Evolutionary conservation across 805 yeast species (phyloP), one percentile per base, ranked within the genome.

Genomic region (Debaryomyces prosopidis): DNA sequence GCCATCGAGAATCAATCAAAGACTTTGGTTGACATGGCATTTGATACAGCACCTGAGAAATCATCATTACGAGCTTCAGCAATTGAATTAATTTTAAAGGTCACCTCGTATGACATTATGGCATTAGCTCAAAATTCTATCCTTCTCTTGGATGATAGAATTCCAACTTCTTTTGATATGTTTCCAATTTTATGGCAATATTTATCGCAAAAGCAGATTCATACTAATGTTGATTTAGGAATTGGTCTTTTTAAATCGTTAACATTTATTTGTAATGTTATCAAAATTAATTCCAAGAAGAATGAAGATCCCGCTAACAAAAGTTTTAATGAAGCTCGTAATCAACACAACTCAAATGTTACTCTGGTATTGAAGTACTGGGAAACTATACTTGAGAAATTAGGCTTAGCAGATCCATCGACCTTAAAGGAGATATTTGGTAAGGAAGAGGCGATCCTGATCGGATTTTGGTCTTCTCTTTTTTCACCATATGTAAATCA

Each of bases 401-500:
- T 71, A 8, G 58, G 72, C 17, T 51, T 70, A 42, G 55, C 62
- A 10, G 68, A 69, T 14, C 62, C 67, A 5, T 40, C 47, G 0
- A 49, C 48, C 4, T 49, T 71, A 17, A 52, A 55, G 33, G 43
- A 44, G 3, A 52, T 69, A 1, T 57, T 69, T 17, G 34, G 39
- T 1, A 55, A 63, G n/a, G 44, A 43, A 0, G 61, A 65, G 2
- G 41, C 16, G 3, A 75, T 82, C 4, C 69, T 85, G 39, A 59
- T 62, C n/a, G 86, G 91, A 0, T 75, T 87, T 45, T 86, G 95
- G 88, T 76, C 89, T 1, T 82, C 88, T 58, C 67, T 88, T 2
- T 80, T 89, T 44, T 81, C 91, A 0, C 81, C 90, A 0, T 71
- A 77, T 14, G 63, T 85, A 3, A 85, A 83, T 47, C 89, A 88